A percentile compares a stretch with the other conserved stretches of the same genome.
These are phyloP conservation scores for Straminergon stramineum DNA, from an alignment of 225 moss, liverwort and hornwort genomes.

Conservation along the genomic window DNA sequence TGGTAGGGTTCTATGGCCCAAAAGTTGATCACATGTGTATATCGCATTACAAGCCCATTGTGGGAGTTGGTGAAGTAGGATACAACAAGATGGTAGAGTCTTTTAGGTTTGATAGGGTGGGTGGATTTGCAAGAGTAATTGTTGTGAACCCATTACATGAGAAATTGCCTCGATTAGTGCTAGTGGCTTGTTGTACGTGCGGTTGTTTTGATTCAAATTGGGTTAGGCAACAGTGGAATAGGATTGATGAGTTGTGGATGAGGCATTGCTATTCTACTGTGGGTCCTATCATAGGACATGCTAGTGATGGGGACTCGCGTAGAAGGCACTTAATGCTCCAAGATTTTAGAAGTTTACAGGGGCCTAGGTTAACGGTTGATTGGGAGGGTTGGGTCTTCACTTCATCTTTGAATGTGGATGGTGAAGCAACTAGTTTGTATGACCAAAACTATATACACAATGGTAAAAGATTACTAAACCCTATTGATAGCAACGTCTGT, in stretches of 20 bases:
- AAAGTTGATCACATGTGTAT: rapidly evolving
- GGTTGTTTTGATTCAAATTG: background rate
- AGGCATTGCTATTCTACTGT: too few species aligned
- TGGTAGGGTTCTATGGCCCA: background rate
- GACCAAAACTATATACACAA: too few species aligned
- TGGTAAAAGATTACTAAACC: too few species aligned
- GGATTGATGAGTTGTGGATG: background rate
- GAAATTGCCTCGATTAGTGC: background rate
- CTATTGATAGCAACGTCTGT: too few species aligned
- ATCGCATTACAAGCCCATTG: rapidly evolving
- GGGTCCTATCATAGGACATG: too few species aligned
- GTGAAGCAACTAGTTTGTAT: too few species aligned
- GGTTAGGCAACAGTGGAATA: background rate
- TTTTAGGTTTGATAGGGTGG: background rate
- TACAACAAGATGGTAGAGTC: background rate
- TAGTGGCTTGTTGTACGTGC: background rate
- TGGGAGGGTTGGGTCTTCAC: too few species aligned
- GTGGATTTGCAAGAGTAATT: background rate
- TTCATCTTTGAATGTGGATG: too few species aligned
- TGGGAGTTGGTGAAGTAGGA: rapidly evolving
- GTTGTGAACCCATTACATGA: background rate
- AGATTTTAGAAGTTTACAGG: too few species aligned
- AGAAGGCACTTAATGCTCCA: too few species aligned
- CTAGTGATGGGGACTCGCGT: too few species aligned
- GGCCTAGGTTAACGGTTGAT: rapidly evolving